These are phyloP conservation scores for Macadamia integrifolia DNA, from an alignment of 164 flowering plant species.

Conservation along the genomic window DNA sequence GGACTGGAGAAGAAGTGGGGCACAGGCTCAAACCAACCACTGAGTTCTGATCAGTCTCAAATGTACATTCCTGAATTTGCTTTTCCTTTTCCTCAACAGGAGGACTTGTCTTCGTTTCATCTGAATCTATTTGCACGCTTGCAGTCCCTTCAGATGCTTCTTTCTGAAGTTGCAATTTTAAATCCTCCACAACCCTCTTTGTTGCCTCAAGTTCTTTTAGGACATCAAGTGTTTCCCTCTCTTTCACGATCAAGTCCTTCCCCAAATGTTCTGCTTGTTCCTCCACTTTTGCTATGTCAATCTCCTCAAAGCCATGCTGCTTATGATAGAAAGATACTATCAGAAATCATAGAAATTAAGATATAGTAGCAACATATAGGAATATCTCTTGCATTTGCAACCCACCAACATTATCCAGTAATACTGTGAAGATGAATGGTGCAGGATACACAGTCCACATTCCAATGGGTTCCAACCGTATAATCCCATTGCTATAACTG, in stretches of 20 bases:
- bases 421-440: too few relatives aligned
- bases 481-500: too few relatives aligned
- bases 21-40: slow-evolving; percentile 16
- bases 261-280: slow-evolving; percentile 60
- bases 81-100: slow-evolving; percentile 22
- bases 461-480: too few relatives aligned
- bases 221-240: slow-evolving; percentile 77
- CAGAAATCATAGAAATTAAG: not conserved
- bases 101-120: slow-evolving; percentile 7
- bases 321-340: not conserved
- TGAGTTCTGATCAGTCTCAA: slow-evolving; percentile 9
- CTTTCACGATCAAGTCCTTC: slow-evolving; percentile 67
- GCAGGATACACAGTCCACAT: too few relatives aligned
- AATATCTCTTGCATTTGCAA: not conserved
- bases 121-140: slow-evolving; percentile 13
- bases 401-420: not conserved
- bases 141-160: slow-evolving; percentile 40
- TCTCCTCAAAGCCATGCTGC: slow-evolving; percentile 30
- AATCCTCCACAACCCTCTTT: slow-evolving; percentile 54
- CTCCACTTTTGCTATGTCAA: slow-evolving; percentile 40
- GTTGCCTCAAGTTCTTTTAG: slow-evolving; percentile 74
- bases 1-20: slow-evolving; percentile 55
- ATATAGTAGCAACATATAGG: not conserved
- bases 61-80: slow-evolving; percentile 19
- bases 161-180: slow-evolving; percentile 58